Percentiles rank a stretch among this genome's conserved stretches.
These are phyloP conservation scores for Taiozyma sp. DNA, from an alignment of 1,139 yeast species.

Conservation along the genomic window DNA sequence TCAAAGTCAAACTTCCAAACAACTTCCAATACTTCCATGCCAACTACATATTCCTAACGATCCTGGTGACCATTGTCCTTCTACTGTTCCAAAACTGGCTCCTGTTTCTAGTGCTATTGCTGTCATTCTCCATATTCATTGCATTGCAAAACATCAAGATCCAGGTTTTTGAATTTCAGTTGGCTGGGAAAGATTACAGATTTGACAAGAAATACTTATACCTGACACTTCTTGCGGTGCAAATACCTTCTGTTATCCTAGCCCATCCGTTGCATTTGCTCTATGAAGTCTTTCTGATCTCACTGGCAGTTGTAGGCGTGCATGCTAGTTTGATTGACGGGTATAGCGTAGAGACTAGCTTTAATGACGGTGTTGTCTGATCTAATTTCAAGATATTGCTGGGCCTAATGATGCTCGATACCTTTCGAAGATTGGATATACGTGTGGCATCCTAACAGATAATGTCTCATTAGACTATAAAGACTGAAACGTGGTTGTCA, in stretches of 20 bases:
- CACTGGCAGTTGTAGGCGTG: slow-evolving; percentile 1
- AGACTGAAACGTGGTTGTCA: too few species aligned
- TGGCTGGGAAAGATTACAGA: neutral
- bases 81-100: slow-evolving; percentile 5
- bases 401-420: too few species aligned
- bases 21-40: slow-evolving; percentile 9
- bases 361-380: slow-evolving; percentile 10
- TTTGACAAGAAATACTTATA: slow-evolving; percentile 3
- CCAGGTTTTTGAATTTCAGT: slow-evolving; percentile 1
- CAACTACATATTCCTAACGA: slow-evolving; percentile 8
- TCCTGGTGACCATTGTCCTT: slow-evolving; percentile 2
- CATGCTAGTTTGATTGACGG: slow-evolving; percentile 10
- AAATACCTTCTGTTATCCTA: slow-evolving; percentile 4
- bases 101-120: slow-evolving; percentile 3
- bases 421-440: too few species aligned
- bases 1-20: slow-evolving; percentile 3
- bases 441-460: too few species aligned
- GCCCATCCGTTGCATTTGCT: slow-evolving; percentile 5
- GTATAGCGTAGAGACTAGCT: slow-evolving; percentile 8
- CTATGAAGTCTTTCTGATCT: slow-evolving; percentile 3
- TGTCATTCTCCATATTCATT: neutral
- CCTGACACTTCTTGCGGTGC: neutral
- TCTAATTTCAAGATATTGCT: neutral
- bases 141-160: slow-evolving; percentile 2
- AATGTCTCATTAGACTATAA: too few species aligned